These are phyloP conservation scores for Podaxis sp. DNA, from an alignment of 768 basidiomycete genomes.

Conservation along the genomic window DNA sequence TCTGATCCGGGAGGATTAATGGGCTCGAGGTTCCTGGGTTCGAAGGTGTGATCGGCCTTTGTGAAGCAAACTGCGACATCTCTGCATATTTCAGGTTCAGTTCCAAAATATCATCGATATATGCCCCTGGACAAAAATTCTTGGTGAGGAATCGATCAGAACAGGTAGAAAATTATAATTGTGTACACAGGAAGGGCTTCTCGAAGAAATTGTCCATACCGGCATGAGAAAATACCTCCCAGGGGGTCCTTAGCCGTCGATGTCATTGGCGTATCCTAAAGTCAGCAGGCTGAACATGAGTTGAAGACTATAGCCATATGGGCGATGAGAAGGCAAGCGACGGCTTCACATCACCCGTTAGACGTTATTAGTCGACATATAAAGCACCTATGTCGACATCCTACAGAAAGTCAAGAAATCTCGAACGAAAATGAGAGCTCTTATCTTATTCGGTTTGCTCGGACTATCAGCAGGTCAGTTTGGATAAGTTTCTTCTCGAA, in stretches of 20 bases:
- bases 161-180: not conserved
- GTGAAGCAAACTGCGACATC: not conserved
- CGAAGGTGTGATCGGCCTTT: not conserved
- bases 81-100: not conserved
- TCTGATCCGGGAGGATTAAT: not conserved
- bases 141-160: not conserved
- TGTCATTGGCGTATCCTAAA: not conserved
- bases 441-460: not conserved
- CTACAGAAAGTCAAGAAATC: not conserved
- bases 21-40: not conserved
- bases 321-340: not conserved
- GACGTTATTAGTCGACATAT: not conserved
- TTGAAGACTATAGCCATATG: not conserved
- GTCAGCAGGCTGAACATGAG: slow-evolving; percentile 14
- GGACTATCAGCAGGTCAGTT: not conserved
- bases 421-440: slow-evolving; percentile 1
- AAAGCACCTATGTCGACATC: not conserved
- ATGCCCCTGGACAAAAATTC: not conserved
- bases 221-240: not conserved
- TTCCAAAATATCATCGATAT: not conserved
- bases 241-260: not conserved
- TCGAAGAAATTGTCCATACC: slow-evolving; percentile 1
- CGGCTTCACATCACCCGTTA: not conserved
- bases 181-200: not conserved
- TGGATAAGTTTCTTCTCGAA: not conserved